Evolutionary conservation across 1,284 basidiomycete genomes (phyloP).

Genomic region (Microbotryum scabiosae): DNA sequence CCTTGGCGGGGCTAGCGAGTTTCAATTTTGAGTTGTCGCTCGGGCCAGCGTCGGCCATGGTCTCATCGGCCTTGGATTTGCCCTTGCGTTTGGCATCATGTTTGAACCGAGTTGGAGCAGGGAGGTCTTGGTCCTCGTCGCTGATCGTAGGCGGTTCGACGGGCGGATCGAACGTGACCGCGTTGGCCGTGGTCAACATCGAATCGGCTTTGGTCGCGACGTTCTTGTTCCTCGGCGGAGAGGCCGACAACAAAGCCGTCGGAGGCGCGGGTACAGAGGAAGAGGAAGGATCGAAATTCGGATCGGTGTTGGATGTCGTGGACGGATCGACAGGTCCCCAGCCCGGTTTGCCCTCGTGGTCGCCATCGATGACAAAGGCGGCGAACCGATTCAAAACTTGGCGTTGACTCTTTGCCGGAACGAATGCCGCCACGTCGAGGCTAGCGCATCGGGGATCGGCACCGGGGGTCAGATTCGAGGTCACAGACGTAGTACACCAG

Average conservation of each 20-base stretch:
- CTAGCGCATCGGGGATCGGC: conserved; percentile 41
- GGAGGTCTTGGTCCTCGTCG: conserved; percentile 5
- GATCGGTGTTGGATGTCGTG: neutral
- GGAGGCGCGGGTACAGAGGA: neutral
- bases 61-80: conserved; percentile 22
- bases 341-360: conserved; percentile 38
- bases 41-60: neutral
- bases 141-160: conserved; percentile 43
- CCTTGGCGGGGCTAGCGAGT: neutral
- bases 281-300: neutral
- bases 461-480: neutral
- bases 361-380: conserved; percentile 54
- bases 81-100: conserved; percentile 34
- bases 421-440: conserved; percentile 64
- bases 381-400: conserved; percentile 68
- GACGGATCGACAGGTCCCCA: conserved; percentile 22
- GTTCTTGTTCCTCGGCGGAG: neutral
- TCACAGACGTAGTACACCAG: neutral
- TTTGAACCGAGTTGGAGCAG: neutral
- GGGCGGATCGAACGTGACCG: conserved; percentile 47
- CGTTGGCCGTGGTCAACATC: conserved; percentile 15
- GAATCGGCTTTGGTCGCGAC: conserved; percentile 16
- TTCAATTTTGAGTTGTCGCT: conserved; percentile 9
- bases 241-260: neutral
- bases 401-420: conserved; percentile 66